Evolutionary conservation across 306 rosid genomes (phyloP).

Genomic region (Dalbergia oliveri): DNA sequence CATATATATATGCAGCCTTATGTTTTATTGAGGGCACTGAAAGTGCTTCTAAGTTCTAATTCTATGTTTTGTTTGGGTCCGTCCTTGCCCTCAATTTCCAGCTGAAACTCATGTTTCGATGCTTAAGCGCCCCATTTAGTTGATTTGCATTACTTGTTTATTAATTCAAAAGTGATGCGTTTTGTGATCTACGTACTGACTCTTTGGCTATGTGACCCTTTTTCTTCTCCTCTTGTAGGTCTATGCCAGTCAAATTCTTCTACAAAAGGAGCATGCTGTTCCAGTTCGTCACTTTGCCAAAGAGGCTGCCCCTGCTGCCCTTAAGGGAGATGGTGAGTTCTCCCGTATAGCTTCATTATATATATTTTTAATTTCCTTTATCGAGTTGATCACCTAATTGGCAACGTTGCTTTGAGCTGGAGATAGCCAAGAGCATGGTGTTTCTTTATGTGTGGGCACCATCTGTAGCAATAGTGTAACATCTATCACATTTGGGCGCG

Average conservation of each 20-base stretch:
- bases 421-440: neutral
- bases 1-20: neutral
- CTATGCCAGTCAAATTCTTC: slow-evolving; percentile 64
- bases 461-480: no score
- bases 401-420: slow-evolving; percentile 1
- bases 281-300: slow-evolving; percentile 84
- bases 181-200: neutral
- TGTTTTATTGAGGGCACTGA: neutral
- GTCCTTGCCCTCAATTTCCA: neutral
- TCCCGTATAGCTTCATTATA: neutral
- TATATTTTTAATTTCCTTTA: neutral
- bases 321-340: slow-evolving; percentile 92
- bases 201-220: neutral
- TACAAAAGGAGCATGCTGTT: slow-evolving; percentile 71
- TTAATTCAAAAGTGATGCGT: neutral
- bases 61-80: neutral
- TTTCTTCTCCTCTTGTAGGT: slow-evolving; percentile 54
- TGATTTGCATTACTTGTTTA: slow-evolving; percentile 1
- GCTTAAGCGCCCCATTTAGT: neutral
- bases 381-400: neutral
- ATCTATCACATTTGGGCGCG: no score
- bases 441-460: neutral
- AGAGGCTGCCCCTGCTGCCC: slow-evolving; percentile 68
- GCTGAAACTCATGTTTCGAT: slow-evolving; percentile 5
- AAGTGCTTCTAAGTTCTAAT: neutral